Base-by-base conservation (phyloP, 306 rosid genomes). In the Ammopiptanthus mongolicus region DNA sequence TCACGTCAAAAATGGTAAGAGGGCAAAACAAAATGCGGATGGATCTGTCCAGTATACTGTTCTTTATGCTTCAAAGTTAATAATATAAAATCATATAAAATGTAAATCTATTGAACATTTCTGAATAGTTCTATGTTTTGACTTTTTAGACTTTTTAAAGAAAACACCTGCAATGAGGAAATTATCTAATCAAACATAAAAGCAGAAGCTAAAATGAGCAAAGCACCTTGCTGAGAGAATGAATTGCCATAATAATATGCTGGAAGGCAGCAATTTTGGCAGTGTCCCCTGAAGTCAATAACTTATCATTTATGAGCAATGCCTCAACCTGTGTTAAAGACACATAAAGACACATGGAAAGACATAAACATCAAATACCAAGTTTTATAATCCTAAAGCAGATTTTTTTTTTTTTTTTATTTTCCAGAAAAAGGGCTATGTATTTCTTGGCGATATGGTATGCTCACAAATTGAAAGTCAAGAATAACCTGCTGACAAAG, bases 221-320 rank as follows among this genome's bases (percentile, higher is more conserved):
- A 80, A 46, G 61, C 67, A 95, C 99, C 99, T 95, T 95, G 95
- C 99, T 95, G 84, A 95, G 96, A 53, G 97, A 83, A 87, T 90
- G 90, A 44, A 95, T 92, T 15, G 96, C 97, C 91, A 91, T 80
- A 47, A 95, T 90, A 71, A 92, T 95, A 84, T 95, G 97, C 92
- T 92, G 92, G 57, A 90, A 75, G 18, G 80, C 82, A 73, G 83
- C 79, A 87, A 90, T 61, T 83, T 92, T 95, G 78, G 83, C 84
- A 75, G 86, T 81, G 52, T 88, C 97, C 81, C 86, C 97, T 10
- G 69, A 78, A 71, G 86, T 82, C 84, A 77, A 82, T 71, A 69
- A 78, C 80, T 89, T 84, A 65, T 81, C 89, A 84, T 89, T 90
- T 73, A 78, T 78, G 42, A 90, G 85, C 88, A 92, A 80, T 51